Conservation (phyloP, 2,329 filamentous ascomycete species). For the Fusarium humuli region DNA sequence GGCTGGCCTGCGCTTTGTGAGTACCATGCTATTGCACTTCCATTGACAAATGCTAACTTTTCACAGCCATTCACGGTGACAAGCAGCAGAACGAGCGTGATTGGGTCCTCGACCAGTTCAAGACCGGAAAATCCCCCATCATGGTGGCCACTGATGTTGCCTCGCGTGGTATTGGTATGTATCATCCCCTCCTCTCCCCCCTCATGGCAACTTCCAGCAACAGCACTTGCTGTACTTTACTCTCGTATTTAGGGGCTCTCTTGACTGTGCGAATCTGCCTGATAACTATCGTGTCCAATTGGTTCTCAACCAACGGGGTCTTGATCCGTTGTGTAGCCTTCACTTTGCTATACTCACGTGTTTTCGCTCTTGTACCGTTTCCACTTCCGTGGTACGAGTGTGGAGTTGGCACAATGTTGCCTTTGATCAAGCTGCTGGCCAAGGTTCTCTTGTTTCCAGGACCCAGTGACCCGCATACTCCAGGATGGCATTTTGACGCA, state of each 20-base stretch:
- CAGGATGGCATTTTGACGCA: constrained; percentile 67
- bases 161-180: constrained; percentile 99
- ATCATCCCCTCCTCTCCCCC: constrained; percentile 65
- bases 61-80: constrained; percentile 92
- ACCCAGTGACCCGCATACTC: constrained; percentile 65
- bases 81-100: constrained; percentile 99
- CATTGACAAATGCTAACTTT: constrained; percentile 51
- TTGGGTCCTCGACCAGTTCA: constrained; percentile 99
- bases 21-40: constrained; percentile 57
- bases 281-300: constrained; percentile 82
- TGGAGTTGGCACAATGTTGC: constrained; percentile 83
- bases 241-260: constrained; percentile 89
- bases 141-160: constrained; percentile 99
- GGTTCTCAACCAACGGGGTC: constrained; percentile 86
- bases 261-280: constrained; percentile 92
- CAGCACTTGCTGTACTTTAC: constrained; percentile 79
- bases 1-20: constrained; percentile 97
- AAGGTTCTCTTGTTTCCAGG: constrained; percentile 69
- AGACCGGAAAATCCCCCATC: constrained; percentile 98
- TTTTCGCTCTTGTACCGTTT: constrained; percentile 78
- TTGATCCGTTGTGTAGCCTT: constrained; percentile 71
- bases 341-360: constrained; percentile 74
- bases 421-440: constrained; percentile 74
- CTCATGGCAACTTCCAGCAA: constrained; percentile 68
- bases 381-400: constrained; percentile 75